Base-by-base conservation (phyloP, 2,329 filamentous ascomycete species). In the Hymenoscyphus scutula region DNA sequence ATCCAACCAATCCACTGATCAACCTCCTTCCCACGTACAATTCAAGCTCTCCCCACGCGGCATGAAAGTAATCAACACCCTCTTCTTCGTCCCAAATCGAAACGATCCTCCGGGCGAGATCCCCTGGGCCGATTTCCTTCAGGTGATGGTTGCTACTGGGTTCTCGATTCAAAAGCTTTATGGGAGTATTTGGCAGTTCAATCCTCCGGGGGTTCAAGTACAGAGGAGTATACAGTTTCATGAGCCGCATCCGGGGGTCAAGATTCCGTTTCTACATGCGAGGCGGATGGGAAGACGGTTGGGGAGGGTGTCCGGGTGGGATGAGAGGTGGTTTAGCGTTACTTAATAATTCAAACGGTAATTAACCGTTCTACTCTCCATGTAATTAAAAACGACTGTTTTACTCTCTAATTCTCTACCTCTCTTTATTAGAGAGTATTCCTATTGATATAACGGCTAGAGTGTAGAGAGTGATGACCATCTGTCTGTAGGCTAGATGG, bases 141-240 rank as follows among this genome's bases (percentile, higher is more conserved):
- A 80, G 62, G 81, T 82, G 0, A 80, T 85, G 78, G 65, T 67
- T 0, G 74, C 74, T 0, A 75, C 76, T 0, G 84, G 82, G 0
- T 85, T 87, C 60, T 61, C 66, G 0, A 77, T 77, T 0, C 74
- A 84, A 72, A 86, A 87, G 72, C 75, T 86, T 0, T 84, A 85
- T 63, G 82, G 84, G 0, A 86, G 81, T 1, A 80, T 80, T 0
- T 88, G 85, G 85, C 80, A 84, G 15, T 87, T 87, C 62, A 75
- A 74, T n/a, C 80, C 80, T 4, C 54, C 58, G 5, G 19, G 19
- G 8, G 3, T 45, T 7, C 6, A 19, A 6, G 76, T 79, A 54
- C 74, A 78, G 48, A 72, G 79, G 5, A 77, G 76, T 25, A 87
- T 87, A 29, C 81, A 84, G 60, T 84, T 87, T 64, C 83, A 87